Conservation (phyloP, 2,329 filamentous ascomycete genomes). For the Calcarisporium arbuscula region DNA sequence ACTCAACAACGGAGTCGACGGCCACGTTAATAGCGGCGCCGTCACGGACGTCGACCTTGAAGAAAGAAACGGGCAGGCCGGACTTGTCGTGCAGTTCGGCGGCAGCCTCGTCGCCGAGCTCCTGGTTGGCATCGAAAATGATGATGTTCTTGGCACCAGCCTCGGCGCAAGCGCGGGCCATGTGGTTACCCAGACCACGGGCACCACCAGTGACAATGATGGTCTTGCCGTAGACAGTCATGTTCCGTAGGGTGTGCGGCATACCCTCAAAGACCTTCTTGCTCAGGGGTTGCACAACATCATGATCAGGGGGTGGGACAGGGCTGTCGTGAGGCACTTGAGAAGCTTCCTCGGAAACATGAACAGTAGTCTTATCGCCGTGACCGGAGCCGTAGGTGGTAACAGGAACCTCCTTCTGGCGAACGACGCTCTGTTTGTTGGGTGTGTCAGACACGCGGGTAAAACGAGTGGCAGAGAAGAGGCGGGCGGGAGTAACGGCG, state of each 20-base stretch:
- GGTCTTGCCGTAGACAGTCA: constrained; percentile 63
- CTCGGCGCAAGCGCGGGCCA: constrained; percentile 71
- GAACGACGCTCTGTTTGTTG: constrained; percentile 46
- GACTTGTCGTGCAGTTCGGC: constrained; percentile 65
- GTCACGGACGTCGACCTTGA: constrained; percentile 73
- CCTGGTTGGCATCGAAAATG: constrained; percentile 72
- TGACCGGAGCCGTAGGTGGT: constrained; percentile 42
- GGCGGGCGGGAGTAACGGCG: constrained; percentile 19
- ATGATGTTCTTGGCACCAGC: constrained; percentile 67
- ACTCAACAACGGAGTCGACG: constrained; percentile 57
- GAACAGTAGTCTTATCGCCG: constrained; percentile 51
- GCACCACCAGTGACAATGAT: constrained; percentile 70
- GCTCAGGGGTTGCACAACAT: constrained; percentile 44
- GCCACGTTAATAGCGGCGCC: constrained; percentile 63
- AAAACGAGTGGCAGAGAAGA: constrained; percentile 25
- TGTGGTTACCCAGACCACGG: constrained; percentile 71
- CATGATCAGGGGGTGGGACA: constrained; percentile 34
- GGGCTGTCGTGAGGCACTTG: constrained; percentile 36
- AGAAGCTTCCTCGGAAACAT: constrained; percentile 37
- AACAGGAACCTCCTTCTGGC: constrained; percentile 51
- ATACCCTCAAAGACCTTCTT: constrained; percentile 48
- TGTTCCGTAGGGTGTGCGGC: constrained; percentile 61
- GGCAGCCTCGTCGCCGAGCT: constrained; percentile 64
- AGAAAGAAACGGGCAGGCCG: constrained; percentile 68
- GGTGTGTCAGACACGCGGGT: constrained; percentile 29